Base-by-base conservation (phyloP, 2,329 filamentous ascomycete genomes). In the Scytalidium lignicola region DNA sequence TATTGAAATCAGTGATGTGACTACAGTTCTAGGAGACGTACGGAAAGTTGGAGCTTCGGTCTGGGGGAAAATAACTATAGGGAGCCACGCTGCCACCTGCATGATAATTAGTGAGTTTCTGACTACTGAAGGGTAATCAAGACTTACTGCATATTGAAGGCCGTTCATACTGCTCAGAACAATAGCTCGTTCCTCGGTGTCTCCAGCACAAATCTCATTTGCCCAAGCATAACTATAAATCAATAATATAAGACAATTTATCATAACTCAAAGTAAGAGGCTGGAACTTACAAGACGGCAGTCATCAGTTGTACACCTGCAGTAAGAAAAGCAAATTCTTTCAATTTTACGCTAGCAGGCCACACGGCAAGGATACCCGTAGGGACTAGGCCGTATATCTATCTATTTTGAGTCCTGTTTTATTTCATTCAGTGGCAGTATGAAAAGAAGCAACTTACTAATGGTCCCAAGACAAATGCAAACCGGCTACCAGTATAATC, bases 141-240 rank as follows among this genome's bases (percentile, higher is more conserved):
- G 10, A 37, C 32, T 37, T 37, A 37, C 32, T n/a, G 32, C 32
- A 17, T 37, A 37, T 17, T 37, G 32, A 17, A 37, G 32, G 8
- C 61, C 61, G 60, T 62, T 67, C 67, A 62, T 68, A 21, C 47
- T 67, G 41, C 58, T 63, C 21, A 66, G 64, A 43, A 65, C 59
- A 13, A 66, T 52, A 0, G 63, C 63, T 9, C 64, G 56, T 48
- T 66, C 63, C 15, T 63, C 63, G 19, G 65, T 62, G 43, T 65
- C 64, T 28, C 62, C 61, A 19, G 61, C 62, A 6, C 65, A 59
- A 5, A 61, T 64, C 5, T 55, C 58, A 48, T 65, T 65, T 28
- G 65, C 52, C 62, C 62, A 65, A 3, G 64, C 64, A 52, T 66
- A 66, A 15, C 54, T 56, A 32, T 40, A 17, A 15, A 17, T 17